Evolutionary conservation across 169 alveolate species (phyloP).

Genomic region (Babesia gibsoni): DNA sequence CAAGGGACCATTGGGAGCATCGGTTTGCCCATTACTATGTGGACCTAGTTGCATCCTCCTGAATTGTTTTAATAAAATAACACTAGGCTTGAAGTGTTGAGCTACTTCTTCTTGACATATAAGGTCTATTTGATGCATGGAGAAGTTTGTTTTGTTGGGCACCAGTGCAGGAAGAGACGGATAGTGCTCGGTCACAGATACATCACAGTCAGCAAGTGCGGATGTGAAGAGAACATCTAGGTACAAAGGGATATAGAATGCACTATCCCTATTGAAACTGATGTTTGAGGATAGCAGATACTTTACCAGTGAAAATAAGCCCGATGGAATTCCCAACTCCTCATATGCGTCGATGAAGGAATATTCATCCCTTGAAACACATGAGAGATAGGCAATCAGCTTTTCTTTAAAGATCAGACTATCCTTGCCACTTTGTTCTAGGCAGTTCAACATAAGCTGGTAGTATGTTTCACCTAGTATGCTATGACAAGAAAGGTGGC

Average conservation of each 20-base stretch:
- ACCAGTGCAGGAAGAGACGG: conserved; percentile 20
- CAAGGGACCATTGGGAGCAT: background rate
- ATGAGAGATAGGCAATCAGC: conserved; percentile 7
- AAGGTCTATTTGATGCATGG: conserved; percentile 14
- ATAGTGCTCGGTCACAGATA: conserved; percentile 6
- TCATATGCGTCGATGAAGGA: conserved; percentile 1
- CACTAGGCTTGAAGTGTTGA: background rate
- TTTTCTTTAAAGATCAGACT: background rate
- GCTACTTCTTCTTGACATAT: conserved; percentile 2
- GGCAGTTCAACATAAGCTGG: conserved; percentile 5
- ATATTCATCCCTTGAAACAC: background rate
- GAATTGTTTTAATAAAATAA: conserved; percentile 4
- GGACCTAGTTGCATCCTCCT: background rate
- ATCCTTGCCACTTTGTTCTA: background rate
- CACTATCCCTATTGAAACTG: conserved; percentile 14
- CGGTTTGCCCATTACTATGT: background rate
- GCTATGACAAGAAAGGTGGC: background rate
- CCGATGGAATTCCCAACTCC: background rate
- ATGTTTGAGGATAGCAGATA: conserved; percentile 1
- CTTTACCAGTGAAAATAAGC: background rate
- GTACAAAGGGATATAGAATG: conserved; percentile 1
- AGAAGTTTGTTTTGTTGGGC: background rate
- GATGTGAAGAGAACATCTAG: conserved; percentile 18
- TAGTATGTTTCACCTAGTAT: background rate
- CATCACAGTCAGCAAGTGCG: conserved; percentile 1